Evolutionary conservation across 305 asterid genomes (phyloP).

Genomic region (Fraxinus albicans): DNA sequence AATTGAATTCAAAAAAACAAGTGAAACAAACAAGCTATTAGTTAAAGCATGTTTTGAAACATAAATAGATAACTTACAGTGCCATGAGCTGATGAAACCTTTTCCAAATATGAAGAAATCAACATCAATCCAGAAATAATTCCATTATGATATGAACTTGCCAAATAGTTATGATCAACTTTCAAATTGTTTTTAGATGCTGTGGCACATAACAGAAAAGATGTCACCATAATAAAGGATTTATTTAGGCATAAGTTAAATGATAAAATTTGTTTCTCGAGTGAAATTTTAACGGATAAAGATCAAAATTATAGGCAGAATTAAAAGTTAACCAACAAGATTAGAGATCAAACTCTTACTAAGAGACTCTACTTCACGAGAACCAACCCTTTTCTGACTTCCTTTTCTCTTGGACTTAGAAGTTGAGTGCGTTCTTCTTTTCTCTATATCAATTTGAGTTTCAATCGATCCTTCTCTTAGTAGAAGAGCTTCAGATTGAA

Average conservation of each 20-base stretch:
- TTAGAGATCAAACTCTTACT: constrained; percentile 32
- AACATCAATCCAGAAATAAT: constrained; percentile 77
- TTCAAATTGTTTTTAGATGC: constrained; percentile 42
- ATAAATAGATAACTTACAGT: constrained; percentile 43
- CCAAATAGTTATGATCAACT: constrained; percentile 74
- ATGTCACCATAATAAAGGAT: background rate
- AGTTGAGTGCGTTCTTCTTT: constrained; percentile 33
- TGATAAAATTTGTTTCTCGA: background rate
- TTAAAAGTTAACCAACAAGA: constrained; percentile 19
- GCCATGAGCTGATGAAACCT: constrained; percentile 37
- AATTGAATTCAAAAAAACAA: background rate
- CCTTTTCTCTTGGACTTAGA: constrained; percentile 47
- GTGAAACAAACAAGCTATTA: constrained; percentile 4
- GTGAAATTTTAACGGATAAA: background rate
- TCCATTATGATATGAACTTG: constrained; percentile 89
- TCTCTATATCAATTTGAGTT: constrained; percentile 32
- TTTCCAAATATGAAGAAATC: constrained; percentile 58
- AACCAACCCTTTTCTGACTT: constrained; percentile 41
- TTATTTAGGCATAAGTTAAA: background rate
- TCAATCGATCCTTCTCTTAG: constrained; percentile 37
- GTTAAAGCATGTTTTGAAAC: constrained; percentile 15
- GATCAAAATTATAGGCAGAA: background rate
- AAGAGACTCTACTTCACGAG: constrained; percentile 25
- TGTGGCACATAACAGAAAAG: constrained; percentile 21
- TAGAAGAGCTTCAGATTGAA: constrained; percentile 93